Percentiles rank a stretch among this genome's conserved stretches.
Evolutionary conservation across 2,329 filamentous ascomycete genomes (phyloP).

Genomic region (Paracoccidioides lutzii): DNA sequence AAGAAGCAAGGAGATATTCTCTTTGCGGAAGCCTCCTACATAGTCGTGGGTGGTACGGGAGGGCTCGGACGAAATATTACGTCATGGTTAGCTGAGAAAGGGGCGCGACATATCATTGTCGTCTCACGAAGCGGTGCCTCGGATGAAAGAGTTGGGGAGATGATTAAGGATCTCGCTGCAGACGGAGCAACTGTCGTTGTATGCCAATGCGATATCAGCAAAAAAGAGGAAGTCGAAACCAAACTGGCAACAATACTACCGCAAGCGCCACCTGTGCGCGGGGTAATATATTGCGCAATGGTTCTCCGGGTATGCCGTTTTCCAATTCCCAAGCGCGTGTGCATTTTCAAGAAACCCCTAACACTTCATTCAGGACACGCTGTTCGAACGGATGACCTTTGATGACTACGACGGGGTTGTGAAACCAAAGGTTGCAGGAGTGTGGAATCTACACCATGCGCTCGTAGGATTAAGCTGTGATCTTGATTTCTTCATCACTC

Average conservation of each 20-base stretch:
- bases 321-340: background rate
- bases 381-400: slow-evolving; percentile 5
- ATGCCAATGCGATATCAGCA: slow-evolving; percentile 17
- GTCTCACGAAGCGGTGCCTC: slow-evolving; percentile 37
- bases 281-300: slow-evolving; percentile 33
- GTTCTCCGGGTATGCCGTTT: slow-evolving; percentile 18
- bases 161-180: slow-evolving; percentile 7
- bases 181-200: slow-evolving; percentile 6
- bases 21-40: slow-evolving; percentile 32
- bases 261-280: slow-evolving; percentile 20
- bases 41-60: slow-evolving; percentile 44
- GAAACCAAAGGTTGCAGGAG: slow-evolving; percentile 3
- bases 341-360: background rate
- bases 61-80: slow-evolving; percentile 43
- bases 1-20: slow-evolving; percentile 1
- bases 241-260: slow-evolving; percentile 13
- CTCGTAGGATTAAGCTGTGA: background rate
- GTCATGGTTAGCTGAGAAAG: slow-evolving; percentile 35
- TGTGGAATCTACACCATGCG: slow-evolving; percentile 3
- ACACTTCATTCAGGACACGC: background rate
- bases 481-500: slow-evolving; percentile 14
- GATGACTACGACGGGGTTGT: slow-evolving; percentile 2
- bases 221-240: slow-evolving; percentile 15
- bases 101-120: slow-evolving; percentile 40
- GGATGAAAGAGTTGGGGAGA: slow-evolving; percentile 15